Evolutionary conservation across 1,139 yeast genomes (phyloP).

Genomic region (Debaryomyces udenii): DNA sequence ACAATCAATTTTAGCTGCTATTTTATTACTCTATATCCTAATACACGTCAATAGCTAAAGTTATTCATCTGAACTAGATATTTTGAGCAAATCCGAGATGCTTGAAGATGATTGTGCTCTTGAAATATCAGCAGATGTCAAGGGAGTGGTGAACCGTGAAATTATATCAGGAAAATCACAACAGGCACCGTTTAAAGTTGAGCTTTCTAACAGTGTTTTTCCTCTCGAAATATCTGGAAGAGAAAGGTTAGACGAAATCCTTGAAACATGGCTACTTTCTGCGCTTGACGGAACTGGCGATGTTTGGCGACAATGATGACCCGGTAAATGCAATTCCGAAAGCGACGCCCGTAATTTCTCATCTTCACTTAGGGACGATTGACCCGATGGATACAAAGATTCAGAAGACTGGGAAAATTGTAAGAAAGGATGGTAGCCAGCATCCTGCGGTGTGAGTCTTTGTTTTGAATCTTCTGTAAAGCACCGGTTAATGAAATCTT

Average conservation of each 20-base stretch:
- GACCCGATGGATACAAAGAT: neutral
- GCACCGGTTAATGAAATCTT: conserved; percentile 61
- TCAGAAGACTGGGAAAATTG: too few relatives aligned
- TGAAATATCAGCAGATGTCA: conserved; percentile 18
- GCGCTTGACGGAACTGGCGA: conserved; percentile 1
- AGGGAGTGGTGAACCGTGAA: conserved; percentile 33
- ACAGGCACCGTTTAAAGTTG: conserved; percentile 30
- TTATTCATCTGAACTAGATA: neutral
- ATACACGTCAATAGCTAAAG: neutral
- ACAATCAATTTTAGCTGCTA: too few relatives aligned
- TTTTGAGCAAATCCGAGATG: conserved; percentile 9
- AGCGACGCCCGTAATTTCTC: conserved; percentile 2
- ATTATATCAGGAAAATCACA: conserved; percentile 36
- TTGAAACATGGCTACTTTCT: conserved; percentile 4
- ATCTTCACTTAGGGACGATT: neutral
- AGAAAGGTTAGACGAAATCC: conserved; percentile 9
- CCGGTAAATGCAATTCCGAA: conserved; percentile 1
- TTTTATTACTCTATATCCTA: too few relatives aligned
- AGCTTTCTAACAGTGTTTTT: conserved; percentile 16
- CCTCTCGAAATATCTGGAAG: conserved; percentile 8
- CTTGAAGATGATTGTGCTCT: conserved; percentile 17
- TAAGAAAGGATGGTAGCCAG: conserved; percentile 54
- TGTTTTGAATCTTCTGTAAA: conserved; percentile 47
- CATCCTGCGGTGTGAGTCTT: conserved; percentile 52
- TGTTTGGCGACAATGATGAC: neutral